A percentile compares a stretch with the other conserved stretches of the same genome.
Evolutionary conservation across 768 basidiomycete species (phyloP).

Genomic region (Xerocomellus amylosporus): DNA sequence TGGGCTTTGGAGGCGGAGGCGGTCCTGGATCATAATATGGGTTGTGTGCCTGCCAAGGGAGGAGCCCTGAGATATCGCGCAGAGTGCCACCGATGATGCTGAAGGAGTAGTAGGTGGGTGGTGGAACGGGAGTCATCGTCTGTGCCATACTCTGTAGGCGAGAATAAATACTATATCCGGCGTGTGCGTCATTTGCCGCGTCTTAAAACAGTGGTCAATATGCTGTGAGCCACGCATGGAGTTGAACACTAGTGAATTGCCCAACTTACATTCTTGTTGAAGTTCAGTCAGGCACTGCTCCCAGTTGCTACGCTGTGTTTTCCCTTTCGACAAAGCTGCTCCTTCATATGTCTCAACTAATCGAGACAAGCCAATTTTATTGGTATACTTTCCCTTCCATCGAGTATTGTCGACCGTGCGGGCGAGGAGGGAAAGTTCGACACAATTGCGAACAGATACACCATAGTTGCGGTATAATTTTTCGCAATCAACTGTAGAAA

Average conservation of each 20-base stretch:
- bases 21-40: constrained; percentile 74
- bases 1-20: constrained; percentile 47
- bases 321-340: constrained; percentile 54
- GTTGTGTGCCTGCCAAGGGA: constrained; percentile 55
- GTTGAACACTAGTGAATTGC: background rate
- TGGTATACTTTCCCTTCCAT: constrained; percentile 71
- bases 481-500: constrained; percentile 56
- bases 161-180: constrained; percentile 54
- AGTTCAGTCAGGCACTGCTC: constrained; percentile 42
- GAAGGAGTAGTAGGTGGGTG: constrained; percentile 53
- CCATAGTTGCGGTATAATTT: constrained; percentile 54
- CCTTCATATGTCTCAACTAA: constrained; percentile 62
- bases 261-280: constrained; percentile 60
- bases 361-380: constrained; percentile 59
- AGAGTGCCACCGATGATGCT: constrained; percentile 47
- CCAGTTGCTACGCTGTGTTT: constrained; percentile 68
- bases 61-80: constrained; percentile 35
- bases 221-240: background rate
- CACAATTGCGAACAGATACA: constrained; percentile 47
- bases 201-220: constrained; percentile 40
- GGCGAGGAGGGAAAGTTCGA: constrained; percentile 70
- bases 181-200: constrained; percentile 70
- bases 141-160: constrained; percentile 44
- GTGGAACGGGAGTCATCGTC: constrained; percentile 33
- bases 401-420: constrained; percentile 63